Conservation (phyloP, 176 grass and related monocot genomes). For the Leersia perrieri region DNA sequence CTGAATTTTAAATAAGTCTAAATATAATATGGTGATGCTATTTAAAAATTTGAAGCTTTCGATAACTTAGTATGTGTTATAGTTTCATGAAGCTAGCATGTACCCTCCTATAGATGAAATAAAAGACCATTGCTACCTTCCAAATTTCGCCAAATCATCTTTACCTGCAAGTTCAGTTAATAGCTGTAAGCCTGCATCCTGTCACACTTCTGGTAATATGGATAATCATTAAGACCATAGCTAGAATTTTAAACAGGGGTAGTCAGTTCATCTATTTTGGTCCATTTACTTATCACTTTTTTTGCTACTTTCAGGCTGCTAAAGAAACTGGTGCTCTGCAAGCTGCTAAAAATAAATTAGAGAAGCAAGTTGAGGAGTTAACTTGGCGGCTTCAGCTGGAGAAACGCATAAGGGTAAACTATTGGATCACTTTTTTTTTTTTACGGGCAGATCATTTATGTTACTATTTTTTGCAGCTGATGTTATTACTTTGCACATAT, state of each 20-base stretch:
- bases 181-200: constrained; percentile 3
- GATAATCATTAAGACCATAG: constrained; percentile 15
- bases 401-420: constrained; percentile 91
- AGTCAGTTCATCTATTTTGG: constrained; percentile 20
- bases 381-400: constrained; percentile 88
- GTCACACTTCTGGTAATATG: constrained; percentile 7
- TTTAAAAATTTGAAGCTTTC: constrained; percentile 5
- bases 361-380: constrained; percentile 97
- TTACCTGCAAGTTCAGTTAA: constrained; percentile 12
- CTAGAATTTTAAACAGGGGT: not conserved
- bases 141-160: not conserved
- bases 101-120: constrained; percentile 1
- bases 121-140: not conserved
- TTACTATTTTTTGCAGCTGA: constrained; percentile 16
- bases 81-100: not conserved
- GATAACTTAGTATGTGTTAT: not conserved
- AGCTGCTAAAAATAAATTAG: constrained; percentile 96
- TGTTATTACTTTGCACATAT: constrained; percentile 13
- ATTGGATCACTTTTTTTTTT: constrained; percentile 25
- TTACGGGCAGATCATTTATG: constrained; percentile 14
- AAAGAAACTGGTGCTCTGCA: constrained; percentile 97
- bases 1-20: not conserved
- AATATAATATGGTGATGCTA: not conserved
- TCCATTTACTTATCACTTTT: constrained; percentile 13
- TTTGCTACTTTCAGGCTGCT: constrained; percentile 67